Conservation (phyloP, 2,329 filamentous ascomycete species). For the Coniosporium tulheliwenetii region DNA sequence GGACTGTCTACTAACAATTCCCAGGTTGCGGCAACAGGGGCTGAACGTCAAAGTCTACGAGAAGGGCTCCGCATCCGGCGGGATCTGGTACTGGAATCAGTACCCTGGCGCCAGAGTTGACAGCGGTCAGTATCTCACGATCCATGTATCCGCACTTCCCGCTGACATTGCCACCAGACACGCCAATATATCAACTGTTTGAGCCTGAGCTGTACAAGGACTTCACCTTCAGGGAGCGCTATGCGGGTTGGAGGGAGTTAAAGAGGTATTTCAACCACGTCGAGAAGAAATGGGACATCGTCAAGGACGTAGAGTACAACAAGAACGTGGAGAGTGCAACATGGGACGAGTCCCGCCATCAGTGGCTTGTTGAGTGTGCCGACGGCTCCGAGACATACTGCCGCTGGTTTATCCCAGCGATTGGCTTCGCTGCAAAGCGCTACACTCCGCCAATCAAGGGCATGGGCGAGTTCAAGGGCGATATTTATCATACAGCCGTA, state of each 20-base stretch:
- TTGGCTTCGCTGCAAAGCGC: constrained; percentile 20
- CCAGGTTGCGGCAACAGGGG: constrained; percentile 10
- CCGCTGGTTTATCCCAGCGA: constrained; percentile 8
- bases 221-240: constrained; percentile 35
- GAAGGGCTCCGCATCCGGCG: constrained; percentile 18
- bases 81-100: constrained; percentile 21
- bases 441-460: constrained; percentile 21
- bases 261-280: constrained; percentile 44
- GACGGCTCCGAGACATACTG: constrained; percentile 21
- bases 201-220: constrained; percentile 18
- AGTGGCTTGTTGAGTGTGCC: constrained; percentile 36
- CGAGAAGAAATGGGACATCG: constrained; percentile 39
- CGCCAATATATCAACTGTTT: background rate
- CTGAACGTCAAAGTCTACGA: constrained; percentile 19
- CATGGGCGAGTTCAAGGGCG: constrained; percentile 21
- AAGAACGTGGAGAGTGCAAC: constrained; percentile 37
- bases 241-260: constrained; percentile 24
- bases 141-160: constrained; percentile 7
- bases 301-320: constrained; percentile 41
- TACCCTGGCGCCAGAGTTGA: constrained; percentile 32
- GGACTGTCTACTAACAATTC: too few species aligned
- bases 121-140: constrained; percentile 9
- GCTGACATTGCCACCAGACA: too few species aligned
- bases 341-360: constrained; percentile 31
- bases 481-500: constrained; percentile 22